Percentiles rank a stretch among this genome's conserved stretches.
Evolutionary conservation across 2,329 filamentous ascomycete genomes (phyloP).

Genomic region (Microcyclospora tardicrescens): DNA sequence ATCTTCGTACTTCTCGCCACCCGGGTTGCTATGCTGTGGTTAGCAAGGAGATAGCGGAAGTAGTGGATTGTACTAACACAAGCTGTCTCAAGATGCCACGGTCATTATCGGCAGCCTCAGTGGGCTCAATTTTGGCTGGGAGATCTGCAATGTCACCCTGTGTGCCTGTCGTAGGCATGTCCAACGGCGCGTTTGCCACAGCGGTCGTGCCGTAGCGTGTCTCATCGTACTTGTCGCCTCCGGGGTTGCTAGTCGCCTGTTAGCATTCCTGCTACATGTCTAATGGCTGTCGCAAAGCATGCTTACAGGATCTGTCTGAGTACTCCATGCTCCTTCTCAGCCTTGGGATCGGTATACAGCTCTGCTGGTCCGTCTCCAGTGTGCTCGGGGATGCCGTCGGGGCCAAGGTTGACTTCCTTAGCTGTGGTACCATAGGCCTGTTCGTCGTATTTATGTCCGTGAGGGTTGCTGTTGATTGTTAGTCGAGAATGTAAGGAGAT

Average conservation of each 20-base stretch:
- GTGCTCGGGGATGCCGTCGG: no score
- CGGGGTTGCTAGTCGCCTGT: constrained; percentile 8
- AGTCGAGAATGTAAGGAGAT: not conserved
- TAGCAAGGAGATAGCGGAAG: no score
- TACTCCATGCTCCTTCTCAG: not conserved
- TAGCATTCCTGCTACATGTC: not conserved
- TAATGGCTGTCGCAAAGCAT: not conserved
- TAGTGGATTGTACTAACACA: constrained; percentile 4
- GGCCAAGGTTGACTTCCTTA: no score
- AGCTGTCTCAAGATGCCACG: constrained; percentile 7
- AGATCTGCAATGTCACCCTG: not conserved
- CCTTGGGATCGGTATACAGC: not conserved
- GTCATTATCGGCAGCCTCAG: constrained; percentile 2
- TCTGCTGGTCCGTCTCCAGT: no score
- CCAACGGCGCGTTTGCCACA: constrained; percentile 1
- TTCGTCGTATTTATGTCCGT: constrained; percentile 7
- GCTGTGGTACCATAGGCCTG: constrained; percentile 4
- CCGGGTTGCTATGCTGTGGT: constrained; percentile 5
- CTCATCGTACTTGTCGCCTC: constrained; percentile 14
- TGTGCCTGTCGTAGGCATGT: constrained; percentile 2
- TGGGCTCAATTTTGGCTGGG: not conserved
- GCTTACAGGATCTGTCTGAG: constrained; percentile 4
- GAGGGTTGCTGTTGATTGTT: constrained; percentile 5
- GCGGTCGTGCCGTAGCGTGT: constrained; percentile 10
- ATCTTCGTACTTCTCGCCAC: constrained; percentile 8